phyloP scores from a whole-genome alignment of 78 protist genomes.

The Speleostelium caveatum region DNA sequence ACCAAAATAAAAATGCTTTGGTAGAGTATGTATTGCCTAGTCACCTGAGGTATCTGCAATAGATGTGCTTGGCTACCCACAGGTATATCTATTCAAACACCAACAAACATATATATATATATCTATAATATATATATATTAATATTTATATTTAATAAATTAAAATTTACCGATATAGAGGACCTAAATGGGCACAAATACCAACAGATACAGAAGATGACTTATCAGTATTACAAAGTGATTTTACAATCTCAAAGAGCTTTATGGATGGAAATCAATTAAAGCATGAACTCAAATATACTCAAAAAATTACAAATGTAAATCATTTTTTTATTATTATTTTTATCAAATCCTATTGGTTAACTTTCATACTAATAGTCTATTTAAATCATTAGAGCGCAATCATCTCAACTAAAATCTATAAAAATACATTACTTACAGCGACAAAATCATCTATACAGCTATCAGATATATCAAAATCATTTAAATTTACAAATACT shows the following conservation, averaged over 20 bases:
- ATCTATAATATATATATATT: background rate
- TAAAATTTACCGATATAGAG: background rate
- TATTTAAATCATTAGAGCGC: too few relatives aligned
- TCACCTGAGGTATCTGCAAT: background rate
- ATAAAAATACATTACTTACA: too few relatives aligned
- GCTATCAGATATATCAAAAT: too few relatives aligned
- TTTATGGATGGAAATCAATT: background rate
- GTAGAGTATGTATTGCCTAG: background rate
- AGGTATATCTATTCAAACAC: too few relatives aligned
- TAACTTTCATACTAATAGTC: background rate
- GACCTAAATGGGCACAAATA: slow-evolving; percentile 37
- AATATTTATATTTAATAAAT: too few relatives aligned
- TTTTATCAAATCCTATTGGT: background rate
- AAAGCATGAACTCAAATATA: background rate
- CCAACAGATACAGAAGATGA: background rate
- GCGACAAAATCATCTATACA: too few relatives aligned
- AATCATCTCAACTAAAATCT: too few relatives aligned
- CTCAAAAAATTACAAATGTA: background rate
- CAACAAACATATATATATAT: background rate
- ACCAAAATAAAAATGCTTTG: background rate
- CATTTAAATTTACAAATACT: too few relatives aligned
- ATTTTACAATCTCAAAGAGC: background rate
- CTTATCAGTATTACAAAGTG: background rate
- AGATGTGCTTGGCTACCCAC: background rate
- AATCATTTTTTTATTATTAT: background rate